Conservation (phyloP, 306 rosid genomes). For the Quillaja saponaria region DNA sequence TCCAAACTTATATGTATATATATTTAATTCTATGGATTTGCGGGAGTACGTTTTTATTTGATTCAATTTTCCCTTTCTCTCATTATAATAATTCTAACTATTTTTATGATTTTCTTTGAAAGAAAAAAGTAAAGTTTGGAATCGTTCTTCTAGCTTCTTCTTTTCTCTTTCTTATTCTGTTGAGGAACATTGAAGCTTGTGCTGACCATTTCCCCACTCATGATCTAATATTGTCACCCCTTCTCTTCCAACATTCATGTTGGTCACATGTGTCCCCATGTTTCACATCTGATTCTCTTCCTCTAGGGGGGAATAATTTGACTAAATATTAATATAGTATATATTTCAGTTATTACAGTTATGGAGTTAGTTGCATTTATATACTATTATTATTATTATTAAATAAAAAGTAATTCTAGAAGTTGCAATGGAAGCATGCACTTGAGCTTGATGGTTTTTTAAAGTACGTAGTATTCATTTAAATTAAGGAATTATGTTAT, state of each 20-base stretch:
- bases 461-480: conserved; percentile 23
- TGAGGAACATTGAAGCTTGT: conserved; percentile 32
- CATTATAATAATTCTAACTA: too few species aligned
- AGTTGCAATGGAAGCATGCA: background rate
- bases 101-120: too few species aligned
- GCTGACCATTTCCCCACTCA: conserved; percentile 47
- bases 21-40: too few species aligned
- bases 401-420: background rate
- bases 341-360: conserved; percentile 75
- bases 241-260: conserved; percentile 61
- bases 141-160: conserved; percentile 26
- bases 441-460: conserved; percentile 14
- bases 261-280: conserved; percentile 76
- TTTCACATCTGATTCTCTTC: conserved; percentile 54
- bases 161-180: background rate
- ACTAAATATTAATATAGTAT: conserved; percentile 32
- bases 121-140: too few species aligned
- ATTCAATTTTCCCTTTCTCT: too few species aligned
- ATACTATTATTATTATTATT: conserved; percentile 20
- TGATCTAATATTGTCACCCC: conserved; percentile 43
- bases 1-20: too few species aligned
- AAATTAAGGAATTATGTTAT: conserved; percentile 25
- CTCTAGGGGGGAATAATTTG: conserved; percentile 32
- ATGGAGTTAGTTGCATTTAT: conserved; percentile 59
- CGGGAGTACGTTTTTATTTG: too few species aligned